Conservation (phyloP, 257 asterid species). For the Jasminum sambac region DNA sequence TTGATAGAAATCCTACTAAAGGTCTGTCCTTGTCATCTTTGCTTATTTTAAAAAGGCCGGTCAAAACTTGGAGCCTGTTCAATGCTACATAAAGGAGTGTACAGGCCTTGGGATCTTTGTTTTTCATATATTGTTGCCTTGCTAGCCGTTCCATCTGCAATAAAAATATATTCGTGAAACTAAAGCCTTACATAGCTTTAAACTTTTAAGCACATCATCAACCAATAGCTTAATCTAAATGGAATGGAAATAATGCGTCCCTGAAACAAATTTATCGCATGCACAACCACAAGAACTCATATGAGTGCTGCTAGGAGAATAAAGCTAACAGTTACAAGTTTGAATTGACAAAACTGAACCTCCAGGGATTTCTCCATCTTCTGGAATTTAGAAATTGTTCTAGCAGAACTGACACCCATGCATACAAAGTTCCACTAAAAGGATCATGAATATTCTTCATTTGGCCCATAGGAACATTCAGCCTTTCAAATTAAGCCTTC, state of each 20-base stretch:
- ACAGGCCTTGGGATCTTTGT: slow-evolving; percentile 90
- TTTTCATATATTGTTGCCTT: slow-evolving; percentile 76
- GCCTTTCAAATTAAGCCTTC: not conserved
- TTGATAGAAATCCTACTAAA: slow-evolving; percentile 73
- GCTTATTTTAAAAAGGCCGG: slow-evolving; percentile 94
- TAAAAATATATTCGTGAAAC: slow-evolving; percentile 23
- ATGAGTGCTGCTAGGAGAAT: not conserved
- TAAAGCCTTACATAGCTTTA: not conserved
- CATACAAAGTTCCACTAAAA: not conserved
- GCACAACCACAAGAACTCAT: slow-evolving; percentile 6
- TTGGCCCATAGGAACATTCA: not conserved
- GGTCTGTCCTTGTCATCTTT: slow-evolving; percentile 92
- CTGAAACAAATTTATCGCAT: slow-evolving; percentile 15
- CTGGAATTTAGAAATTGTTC: not conserved
- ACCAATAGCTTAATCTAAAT: slow-evolving; percentile 11
- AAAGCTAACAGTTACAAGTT: not conserved
- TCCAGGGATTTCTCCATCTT: not conserved
- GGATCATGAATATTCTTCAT: not conserved
- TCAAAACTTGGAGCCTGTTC: slow-evolving; percentile 91
- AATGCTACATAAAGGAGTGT: slow-evolving; percentile 84
- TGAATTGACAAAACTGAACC: not conserved
- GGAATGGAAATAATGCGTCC: slow-evolving; percentile 8
- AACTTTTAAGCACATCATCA: not conserved
- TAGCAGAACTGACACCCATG: not conserved
- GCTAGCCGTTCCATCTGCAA: slow-evolving; percentile 95